Evolutionary conservation across 352 stramenopile genomes (phyloP), one percentile per base, ranked within the genome.

Genomic region (Phytopythium sindhum): DNA sequence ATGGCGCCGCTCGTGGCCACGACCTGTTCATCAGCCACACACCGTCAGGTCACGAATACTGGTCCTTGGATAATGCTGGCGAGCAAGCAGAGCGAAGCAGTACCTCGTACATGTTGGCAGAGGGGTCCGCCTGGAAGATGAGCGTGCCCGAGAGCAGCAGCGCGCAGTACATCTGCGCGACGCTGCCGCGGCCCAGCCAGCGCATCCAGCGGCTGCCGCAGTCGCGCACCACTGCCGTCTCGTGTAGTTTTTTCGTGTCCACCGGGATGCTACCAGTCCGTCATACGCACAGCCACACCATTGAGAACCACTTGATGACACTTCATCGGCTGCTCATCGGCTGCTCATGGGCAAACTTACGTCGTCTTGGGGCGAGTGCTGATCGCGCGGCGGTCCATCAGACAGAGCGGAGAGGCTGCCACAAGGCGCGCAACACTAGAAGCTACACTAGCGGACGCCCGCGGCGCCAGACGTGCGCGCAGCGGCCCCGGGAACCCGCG

Each of bases 101-200:
- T n/a, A 84, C 70, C 70, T 84, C 77, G 60, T 80, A 74, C 31
- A 90, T 77, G 48, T 89, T 78, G 60, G 69, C 81, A 19, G 54
- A 68, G 0, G 74, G 60, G 54, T 88, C 78, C 2, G 81, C 80
- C 56, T 88, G 80, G 37, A 79, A 85, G 41, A 90, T 70, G 48
- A 92, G 68, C 24, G 81, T 89, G 5, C 80, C 81, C 2, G 74
- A 83, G 39, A 89, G 72, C 41, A 92, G 65, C 58, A 92, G 45
- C 7, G 80, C 70, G 58, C 81, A 90, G 68, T 90, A 92, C 81
- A 92, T 90, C 50, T 92, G 84, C 63, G 75, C 84, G 42, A 79
- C 73, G 39, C 74, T 89, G 50, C 74, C 81, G 9, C 68, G 69
- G 23, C 84, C 81, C 50, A 92, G 69, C 80, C 78, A 90, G 29